Conservation (phyloP, 352 stramenopile species). For the Pythium plurisporium region DNA sequence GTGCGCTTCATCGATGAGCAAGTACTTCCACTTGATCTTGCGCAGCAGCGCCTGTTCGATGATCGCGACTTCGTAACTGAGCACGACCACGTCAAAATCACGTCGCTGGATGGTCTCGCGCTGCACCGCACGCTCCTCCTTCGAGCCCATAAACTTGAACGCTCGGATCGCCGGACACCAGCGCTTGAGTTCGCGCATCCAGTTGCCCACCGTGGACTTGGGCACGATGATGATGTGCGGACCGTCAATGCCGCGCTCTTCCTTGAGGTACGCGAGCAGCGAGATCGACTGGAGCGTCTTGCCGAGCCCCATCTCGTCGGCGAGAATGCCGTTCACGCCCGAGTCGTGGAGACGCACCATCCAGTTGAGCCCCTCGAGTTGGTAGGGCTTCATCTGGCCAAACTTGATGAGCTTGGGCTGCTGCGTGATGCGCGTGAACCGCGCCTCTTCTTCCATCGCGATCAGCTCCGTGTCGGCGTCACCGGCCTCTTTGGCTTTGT, state of each 20-base stretch:
- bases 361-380: conserved; percentile 87
- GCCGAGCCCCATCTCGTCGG: conserved; percentile 87
- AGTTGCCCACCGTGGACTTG: conserved; percentile 98
- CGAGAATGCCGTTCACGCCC: conserved; percentile 87
- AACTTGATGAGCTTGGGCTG: conserved; percentile 83
- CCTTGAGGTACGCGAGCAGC: conserved; percentile 94
- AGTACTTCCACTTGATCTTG: conserved; percentile 96
- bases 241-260: conserved; percentile 90
- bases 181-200: conserved; percentile 97
- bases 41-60: conserved; percentile 91
- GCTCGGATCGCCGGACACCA: conserved; percentile 94
- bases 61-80: conserved; percentile 93
- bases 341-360: conserved; percentile 93
- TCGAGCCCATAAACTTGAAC: conserved; percentile 96
- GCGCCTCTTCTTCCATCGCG: conserved; percentile 71
- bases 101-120: conserved; percentile 69
- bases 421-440: conserved; percentile 77
- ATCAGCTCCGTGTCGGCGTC: conserved; percentile 54
- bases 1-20: conserved; percentile 98
- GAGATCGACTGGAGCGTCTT: conserved; percentile 96
- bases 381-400: conserved; percentile 86
- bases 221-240: conserved; percentile 98
- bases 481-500: conserved; percentile 67
- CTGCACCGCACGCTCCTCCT: conserved; percentile 92
- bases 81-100: conserved; percentile 91